Evolutionary conservation across 495 filamentous ascomycete genomes (phyloP), one percentile per base, ranked within the genome.

Genomic region (Trichoderma erinaceum): DNA sequence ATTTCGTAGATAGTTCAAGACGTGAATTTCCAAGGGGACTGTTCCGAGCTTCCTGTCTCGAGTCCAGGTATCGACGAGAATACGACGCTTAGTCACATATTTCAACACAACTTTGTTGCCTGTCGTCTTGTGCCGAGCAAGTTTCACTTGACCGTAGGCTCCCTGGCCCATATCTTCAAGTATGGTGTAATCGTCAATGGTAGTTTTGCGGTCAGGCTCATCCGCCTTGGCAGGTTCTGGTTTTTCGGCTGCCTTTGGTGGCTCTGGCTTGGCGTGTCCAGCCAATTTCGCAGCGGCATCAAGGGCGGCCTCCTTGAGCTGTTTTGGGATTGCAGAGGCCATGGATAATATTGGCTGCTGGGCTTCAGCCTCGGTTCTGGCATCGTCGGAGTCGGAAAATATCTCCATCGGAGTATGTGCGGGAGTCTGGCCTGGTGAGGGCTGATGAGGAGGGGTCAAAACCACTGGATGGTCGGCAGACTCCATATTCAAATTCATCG

Each of bases 121-220:
- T 61, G 83, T 85, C 74, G 88, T 89, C 79, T 93, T 93, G 77
- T 96, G 90, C 12, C 93, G 87, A n/a, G 90, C 93, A 46, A 98
- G 81, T 76, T 99, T 99, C 65, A 99, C 95, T 77, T 98, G 93
- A 6, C 95, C 95, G 73, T 98, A 99, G 2, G 95, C 96, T 61
- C 95, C 95, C 78, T 97, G 92, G 7, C 95, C 95, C 94, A 99
- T 97, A 67, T 99, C 95, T 77, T 99, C 95, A 5, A 99, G 83
- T 70, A 98, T 92, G 41, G 87, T 84, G 77, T 97, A 99, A 77
- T 97, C 93, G 61, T 88, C 80, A 66, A 99, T 98, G 0, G 86
- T 87, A 76, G 94, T 93, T 75, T 93, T 96, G 16, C 71, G 71
- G 11, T 74, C 27, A n/a, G 78, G 73, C 29, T 75, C 71, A 16